Evolutionary conservation across 805 yeast species (phyloP).

Genomic region (Pichia pseudocactophila): DNA sequence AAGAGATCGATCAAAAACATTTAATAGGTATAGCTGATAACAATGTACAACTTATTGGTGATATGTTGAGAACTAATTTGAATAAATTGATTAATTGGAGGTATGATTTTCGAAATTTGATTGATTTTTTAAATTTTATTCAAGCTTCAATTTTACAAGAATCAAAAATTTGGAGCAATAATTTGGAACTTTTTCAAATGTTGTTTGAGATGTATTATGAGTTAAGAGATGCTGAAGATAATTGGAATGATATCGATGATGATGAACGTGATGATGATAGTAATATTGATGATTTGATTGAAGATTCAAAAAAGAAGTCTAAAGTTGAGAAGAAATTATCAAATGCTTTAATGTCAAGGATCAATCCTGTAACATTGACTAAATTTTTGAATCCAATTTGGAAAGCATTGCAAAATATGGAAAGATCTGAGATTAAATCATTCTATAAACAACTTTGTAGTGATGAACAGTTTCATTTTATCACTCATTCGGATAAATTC

Average conservation of each 20-base stretch:
- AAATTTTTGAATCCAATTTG: constrained; percentile 20
- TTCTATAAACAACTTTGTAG: constrained; percentile 16
- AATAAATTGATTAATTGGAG: constrained; percentile 26
- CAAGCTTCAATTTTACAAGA: constrained; percentile 21
- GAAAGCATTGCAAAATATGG: constrained; percentile 7
- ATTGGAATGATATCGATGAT: background rate
- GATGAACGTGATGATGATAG: constrained; percentile 2
- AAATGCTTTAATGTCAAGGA: background rate
- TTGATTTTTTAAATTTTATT: constrained; percentile 23
- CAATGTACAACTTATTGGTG: constrained; percentile 17
- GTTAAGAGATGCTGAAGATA: constrained; percentile 6
- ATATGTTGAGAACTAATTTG: constrained; percentile 18
- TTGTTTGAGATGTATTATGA: constrained; percentile 19
- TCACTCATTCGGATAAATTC: constrained; percentile 10
- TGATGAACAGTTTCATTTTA: constrained; percentile 20
- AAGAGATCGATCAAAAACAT: constrained; percentile 13
- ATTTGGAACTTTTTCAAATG: constrained; percentile 22
- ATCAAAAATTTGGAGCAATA: constrained; percentile 21
- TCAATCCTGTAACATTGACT: constrained; percentile 5
- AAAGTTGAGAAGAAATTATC: background rate
- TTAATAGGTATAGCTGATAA: constrained; percentile 16
- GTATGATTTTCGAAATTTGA: constrained; percentile 19
- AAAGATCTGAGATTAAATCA: constrained; percentile 11
- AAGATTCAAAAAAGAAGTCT: background rate
- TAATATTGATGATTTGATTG: constrained; percentile 2